Percentiles rank a stretch among this genome's conserved stretches.
Conservation (phyloP, 352 stramenopile genomes). For the Phytophthora cajani region DNA sequence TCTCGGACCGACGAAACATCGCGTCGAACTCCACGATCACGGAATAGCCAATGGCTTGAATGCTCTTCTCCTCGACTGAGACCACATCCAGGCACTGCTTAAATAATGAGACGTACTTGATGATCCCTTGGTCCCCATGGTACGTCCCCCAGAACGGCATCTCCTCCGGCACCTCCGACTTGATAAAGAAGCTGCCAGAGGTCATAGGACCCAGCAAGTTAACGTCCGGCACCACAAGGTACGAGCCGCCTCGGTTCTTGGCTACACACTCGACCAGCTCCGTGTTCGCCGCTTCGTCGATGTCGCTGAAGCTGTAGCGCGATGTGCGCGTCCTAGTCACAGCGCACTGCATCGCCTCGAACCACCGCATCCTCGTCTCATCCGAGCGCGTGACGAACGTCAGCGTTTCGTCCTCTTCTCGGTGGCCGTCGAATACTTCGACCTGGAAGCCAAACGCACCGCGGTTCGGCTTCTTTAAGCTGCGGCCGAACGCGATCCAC, state of each 20-base stretch:
- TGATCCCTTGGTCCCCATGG: constrained; percentile 63
- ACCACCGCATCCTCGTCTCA: constrained; percentile 60
- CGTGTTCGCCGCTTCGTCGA: constrained; percentile 68
- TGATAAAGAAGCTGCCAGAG: constrained; percentile 71
- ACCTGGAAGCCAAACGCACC: constrained; percentile 83
- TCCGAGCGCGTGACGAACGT: constrained; percentile 80
- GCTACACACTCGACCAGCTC: constrained; percentile 68
- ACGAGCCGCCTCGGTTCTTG: constrained; percentile 52
- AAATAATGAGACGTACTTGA: constrained; percentile 78
- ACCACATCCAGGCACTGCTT: constrained; percentile 65
- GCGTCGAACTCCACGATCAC: constrained; percentile 83
- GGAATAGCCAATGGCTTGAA: constrained; percentile 75
- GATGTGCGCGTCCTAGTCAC: constrained; percentile 53
- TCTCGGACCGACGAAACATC: constrained; percentile 58
- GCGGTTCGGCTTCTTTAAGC: constrained; percentile 67
- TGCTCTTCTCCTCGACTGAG: constrained; percentile 64
- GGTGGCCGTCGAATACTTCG: constrained; percentile 75
- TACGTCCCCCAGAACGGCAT: constrained; percentile 85
- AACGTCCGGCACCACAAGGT: constrained; percentile 66
- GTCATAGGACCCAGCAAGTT: constrained; percentile 65
- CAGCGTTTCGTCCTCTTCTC: constrained; percentile 76
- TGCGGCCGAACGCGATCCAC: constrained; percentile 81
- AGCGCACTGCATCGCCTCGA: constrained; percentile 62
- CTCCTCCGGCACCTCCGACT: constrained; percentile 81
- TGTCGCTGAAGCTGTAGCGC: constrained; percentile 62